Evolutionary conservation across 78 protist species (phyloP).

Genomic region (Dictyostelium intermedium): DNA sequence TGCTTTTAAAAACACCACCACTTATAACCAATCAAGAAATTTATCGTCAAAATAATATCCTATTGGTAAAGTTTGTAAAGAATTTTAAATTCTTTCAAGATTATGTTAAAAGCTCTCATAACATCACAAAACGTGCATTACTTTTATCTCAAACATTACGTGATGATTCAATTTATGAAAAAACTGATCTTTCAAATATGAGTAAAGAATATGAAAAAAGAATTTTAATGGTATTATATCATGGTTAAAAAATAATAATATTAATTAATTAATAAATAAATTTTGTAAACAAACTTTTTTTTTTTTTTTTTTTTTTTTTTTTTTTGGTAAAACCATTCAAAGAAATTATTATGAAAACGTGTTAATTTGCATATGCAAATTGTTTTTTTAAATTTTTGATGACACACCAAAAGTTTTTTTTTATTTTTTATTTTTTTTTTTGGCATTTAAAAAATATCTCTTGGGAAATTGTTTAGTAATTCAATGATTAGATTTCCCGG

Average conservation of each 20-base stretch:
- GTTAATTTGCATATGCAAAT: background rate
- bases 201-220: background rate
- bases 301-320: too few species aligned
- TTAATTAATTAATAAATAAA: too few species aligned
- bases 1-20: background rate
- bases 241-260: background rate
- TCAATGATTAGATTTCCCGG: background rate
- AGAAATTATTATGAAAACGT: background rate
- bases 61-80: background rate
- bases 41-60: slow-evolving; percentile 4
- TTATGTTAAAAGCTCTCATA: background rate
- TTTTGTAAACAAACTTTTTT: too few species aligned
- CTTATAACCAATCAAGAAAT: background rate
- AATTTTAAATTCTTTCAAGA: background rate
- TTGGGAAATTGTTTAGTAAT: background rate
- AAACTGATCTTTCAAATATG: background rate
- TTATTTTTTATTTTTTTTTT: too few species aligned
- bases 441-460: background rate
- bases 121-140: background rate
- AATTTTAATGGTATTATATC: background rate
- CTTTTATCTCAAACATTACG: background rate
- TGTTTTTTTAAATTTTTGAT: too few species aligned
- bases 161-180: background rate
- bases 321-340: background rate
- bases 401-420: background rate